These are phyloP conservation scores for Eremothecium coryli DNA, from an alignment of 1,139 yeast species.

Conservation along the genomic window DNA sequence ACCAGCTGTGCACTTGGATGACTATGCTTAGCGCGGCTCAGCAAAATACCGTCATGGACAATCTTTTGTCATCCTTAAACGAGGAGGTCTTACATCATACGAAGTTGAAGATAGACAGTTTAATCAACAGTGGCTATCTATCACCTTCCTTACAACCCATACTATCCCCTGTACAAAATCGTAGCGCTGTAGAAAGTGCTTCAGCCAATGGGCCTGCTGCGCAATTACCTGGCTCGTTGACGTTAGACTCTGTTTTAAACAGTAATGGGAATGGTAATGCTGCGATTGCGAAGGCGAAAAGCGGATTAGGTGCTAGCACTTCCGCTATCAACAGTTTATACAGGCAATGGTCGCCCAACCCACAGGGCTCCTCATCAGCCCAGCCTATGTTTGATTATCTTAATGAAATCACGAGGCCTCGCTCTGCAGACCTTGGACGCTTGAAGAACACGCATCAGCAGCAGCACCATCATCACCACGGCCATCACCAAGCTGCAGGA, in stretches of 20 bases:
- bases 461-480: conserved; percentile 8
- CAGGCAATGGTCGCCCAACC: conserved; percentile 28
- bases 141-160: conserved; percentile 25
- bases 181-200: conserved; percentile 4
- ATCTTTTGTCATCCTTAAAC: conserved; percentile 43
- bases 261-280: conserved; percentile 8
- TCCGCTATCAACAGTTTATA: conserved; percentile 14
- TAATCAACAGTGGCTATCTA: conserved; percentile 20
- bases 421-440: conserved; percentile 35
- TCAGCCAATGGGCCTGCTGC: conserved; percentile 17
- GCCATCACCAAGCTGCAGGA: conserved; percentile 6
- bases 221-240: conserved; percentile 16
- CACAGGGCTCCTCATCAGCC: conserved; percentile 12
- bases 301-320: not conserved
- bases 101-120: conserved; percentile 32
- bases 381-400: conserved; percentile 23
- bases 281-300: not conserved
- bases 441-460: conserved; percentile 11
- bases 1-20: conserved; percentile 52
- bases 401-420: conserved; percentile 31
- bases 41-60: conserved; percentile 50
- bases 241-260: conserved; percentile 31
- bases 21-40: conserved; percentile 48
- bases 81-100: conserved; percentile 41
- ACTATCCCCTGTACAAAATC: conserved; percentile 21